Conservation (phyloP, 495 filamentous ascomycete genomes). For the Penicillium dipodomyicola region DNA sequence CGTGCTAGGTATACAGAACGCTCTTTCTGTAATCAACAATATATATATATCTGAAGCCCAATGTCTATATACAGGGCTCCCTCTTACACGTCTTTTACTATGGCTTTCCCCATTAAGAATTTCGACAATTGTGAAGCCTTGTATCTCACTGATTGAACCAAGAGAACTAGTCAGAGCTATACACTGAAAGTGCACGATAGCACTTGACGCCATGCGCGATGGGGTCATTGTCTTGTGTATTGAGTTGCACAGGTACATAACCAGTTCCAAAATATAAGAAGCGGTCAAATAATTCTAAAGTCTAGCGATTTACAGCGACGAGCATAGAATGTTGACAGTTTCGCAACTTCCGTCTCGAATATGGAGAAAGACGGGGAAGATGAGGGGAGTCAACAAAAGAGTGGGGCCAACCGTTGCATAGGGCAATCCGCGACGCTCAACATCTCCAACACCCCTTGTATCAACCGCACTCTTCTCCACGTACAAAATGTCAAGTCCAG, state of each 20-base stretch:
- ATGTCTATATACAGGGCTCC: neutral
- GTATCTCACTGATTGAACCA: neutral
- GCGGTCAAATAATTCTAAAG: neutral
- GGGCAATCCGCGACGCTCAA: neutral
- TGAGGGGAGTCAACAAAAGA: constrained; percentile 1
- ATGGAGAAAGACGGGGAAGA: neutral
- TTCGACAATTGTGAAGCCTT: neutral
- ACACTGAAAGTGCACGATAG: neutral
- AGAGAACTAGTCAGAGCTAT: neutral
- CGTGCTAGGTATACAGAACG: no score
- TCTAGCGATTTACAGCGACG: neutral
- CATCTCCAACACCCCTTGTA: neutral
- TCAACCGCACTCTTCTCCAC: neutral
- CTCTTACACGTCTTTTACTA: neutral
- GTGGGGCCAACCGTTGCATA: neutral
- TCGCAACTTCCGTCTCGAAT: neutral
- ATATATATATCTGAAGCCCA: neutral
- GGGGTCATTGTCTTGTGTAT: neutral
- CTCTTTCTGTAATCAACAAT: no score
- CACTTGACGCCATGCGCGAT: neutral
- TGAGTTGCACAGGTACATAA: neutral
- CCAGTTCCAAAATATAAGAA: neutral
- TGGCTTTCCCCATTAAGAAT: neutral
- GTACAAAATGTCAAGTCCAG: neutral
- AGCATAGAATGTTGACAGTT: neutral